A percentile compares a stretch with the other conserved stretches of the same genome.
Evolutionary conservation across 2,329 filamentous ascomycete genomes (phyloP).

Genomic region (Xylariaceae sp.): DNA sequence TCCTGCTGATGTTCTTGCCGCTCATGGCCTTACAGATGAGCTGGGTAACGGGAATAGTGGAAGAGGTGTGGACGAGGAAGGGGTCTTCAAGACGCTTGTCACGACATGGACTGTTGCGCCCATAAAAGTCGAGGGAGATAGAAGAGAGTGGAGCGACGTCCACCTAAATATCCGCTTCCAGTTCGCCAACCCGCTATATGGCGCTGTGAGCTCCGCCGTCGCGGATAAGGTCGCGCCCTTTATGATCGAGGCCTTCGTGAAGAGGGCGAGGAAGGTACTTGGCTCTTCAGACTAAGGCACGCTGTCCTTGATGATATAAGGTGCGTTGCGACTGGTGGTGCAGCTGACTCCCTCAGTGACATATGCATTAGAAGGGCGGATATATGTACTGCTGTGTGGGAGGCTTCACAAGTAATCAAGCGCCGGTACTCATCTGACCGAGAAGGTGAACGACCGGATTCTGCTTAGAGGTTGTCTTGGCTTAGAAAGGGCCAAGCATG

Average conservation of each 20-base stretch:
- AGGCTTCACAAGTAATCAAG: no score
- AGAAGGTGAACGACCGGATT: not conserved
- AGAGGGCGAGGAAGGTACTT: constrained; percentile 62
- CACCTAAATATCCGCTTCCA: constrained; percentile 73
- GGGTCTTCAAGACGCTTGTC: constrained; percentile 63
- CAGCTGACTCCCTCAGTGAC: not conserved
- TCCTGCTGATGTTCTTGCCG: constrained; percentile 31
- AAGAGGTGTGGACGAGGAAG: constrained; percentile 1
- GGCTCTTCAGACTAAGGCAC: not conserved
- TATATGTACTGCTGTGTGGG: no score
- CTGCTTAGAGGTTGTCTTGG: not conserved
- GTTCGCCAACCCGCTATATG: constrained; percentile 87
- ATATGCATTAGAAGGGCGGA: not conserved
- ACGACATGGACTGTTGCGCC: constrained; percentile 66
- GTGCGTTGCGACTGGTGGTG: not conserved
- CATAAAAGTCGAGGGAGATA: constrained; percentile 32
- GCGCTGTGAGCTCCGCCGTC: constrained; percentile 73
- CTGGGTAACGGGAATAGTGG: constrained; percentile 4
- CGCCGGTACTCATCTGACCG: no score
- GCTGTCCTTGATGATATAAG: not conserved
- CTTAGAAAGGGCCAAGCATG: not conserved
- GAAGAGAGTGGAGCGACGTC: constrained; percentile 62
- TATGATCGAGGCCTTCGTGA: constrained; percentile 94
- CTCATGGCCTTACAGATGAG: constrained; percentile 23
- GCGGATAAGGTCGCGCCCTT: constrained; percentile 78